These are phyloP conservation scores for Phlebopus sp. DNA, from an alignment of 1,284 basidiomycete species.

Conservation along the genomic window DNA sequence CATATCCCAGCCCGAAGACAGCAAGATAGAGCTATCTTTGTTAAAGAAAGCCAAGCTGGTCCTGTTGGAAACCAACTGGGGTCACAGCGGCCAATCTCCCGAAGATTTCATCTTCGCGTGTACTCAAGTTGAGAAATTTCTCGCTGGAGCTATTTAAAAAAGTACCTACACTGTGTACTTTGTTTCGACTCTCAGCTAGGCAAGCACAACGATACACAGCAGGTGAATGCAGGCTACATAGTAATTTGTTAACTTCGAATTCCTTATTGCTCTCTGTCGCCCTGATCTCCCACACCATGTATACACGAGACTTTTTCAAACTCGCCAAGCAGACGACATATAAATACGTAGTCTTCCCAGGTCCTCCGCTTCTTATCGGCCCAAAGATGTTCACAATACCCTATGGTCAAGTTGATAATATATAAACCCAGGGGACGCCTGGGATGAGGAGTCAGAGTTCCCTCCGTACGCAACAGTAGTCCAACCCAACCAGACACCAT, in stretches of 20 bases:
- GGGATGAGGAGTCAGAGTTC: constrained; percentile 1
- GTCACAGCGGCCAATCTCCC: constrained; percentile 9
- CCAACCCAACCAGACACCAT: constrained; percentile 5
- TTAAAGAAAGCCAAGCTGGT: constrained; percentile 30
- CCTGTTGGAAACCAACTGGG: constrained; percentile 19
- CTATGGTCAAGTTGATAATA: constrained; percentile 29
- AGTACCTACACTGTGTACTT: not conserved
- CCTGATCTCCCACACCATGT: too few species aligned
- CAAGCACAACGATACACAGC: too few species aligned
- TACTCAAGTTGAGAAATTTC: constrained; percentile 11
- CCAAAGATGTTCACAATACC: constrained; percentile 16
- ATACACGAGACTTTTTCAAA: too few species aligned
- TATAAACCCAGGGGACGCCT: constrained; percentile 31
- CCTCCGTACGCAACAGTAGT: not conserved
- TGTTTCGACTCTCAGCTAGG: too few species aligned
- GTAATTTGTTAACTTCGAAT: too few species aligned
- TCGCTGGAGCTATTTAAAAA: constrained; percentile 6
- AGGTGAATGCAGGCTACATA: too few species aligned
- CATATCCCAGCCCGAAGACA: constrained; percentile 49
- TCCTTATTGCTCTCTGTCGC: too few species aligned
- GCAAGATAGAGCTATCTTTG: constrained; percentile 45
- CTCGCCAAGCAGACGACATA: not conserved
- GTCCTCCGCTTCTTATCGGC: not conserved
- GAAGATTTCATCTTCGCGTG: constrained; percentile 11
- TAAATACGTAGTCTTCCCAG: not conserved